phyloP scores from a whole-genome alignment of 2,329 filamentous ascomycete genomes.

The Nigrospora sphaerica region DNA sequence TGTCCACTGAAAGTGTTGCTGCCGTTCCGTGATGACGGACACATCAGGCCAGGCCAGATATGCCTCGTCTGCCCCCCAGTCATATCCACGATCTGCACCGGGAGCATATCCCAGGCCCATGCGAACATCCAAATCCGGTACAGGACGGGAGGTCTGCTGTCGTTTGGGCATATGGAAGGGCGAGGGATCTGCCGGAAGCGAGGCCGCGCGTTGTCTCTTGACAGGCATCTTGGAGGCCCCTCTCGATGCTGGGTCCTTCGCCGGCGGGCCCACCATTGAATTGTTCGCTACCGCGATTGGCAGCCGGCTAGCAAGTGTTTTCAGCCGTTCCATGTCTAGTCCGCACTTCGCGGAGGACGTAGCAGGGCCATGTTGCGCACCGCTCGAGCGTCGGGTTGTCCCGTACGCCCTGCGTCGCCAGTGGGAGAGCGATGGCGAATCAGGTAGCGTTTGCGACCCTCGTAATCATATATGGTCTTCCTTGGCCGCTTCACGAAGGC shows the following conservation, averaged over 20 bases:
- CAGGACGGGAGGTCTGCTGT: neutral
- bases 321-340: neutral
- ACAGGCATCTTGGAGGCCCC: neutral
- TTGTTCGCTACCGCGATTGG: neutral
- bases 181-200: neutral
- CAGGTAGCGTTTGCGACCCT: neutral
- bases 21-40: conserved; percentile 1
- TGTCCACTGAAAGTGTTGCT: conserved; percentile 1
- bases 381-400: neutral
- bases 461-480: neutral
- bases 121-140: neutral
- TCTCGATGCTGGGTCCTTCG: neutral
- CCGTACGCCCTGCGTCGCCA: neutral
- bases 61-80: neutral
- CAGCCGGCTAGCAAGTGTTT: neutral
- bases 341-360: neutral
- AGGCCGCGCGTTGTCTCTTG: neutral
- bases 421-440: neutral
- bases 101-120: neutral
- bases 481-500: neutral
- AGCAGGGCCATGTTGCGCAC: no score
- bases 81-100: neutral
- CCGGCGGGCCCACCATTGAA: neutral
- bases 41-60: conserved; percentile 1
- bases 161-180: neutral